phyloP scores from a whole-genome alignment of 129 eudicot genomes.

The Deinandra increscens region DNA sequence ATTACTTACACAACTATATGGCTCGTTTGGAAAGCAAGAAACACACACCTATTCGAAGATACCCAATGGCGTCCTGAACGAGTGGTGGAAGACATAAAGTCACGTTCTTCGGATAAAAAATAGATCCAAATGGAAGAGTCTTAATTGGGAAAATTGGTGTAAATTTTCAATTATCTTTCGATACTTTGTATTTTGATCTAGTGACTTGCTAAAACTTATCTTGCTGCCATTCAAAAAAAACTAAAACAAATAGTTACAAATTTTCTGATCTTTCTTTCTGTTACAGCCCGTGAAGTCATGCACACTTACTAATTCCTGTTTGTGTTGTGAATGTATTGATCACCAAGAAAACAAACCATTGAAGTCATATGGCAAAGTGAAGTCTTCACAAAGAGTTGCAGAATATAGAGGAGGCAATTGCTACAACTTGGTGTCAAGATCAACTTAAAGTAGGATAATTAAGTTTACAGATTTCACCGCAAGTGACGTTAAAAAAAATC shows the following conservation, averaged over 20 bases:
- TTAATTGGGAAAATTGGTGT: too few relatives aligned
- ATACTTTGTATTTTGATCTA: too few relatives aligned
- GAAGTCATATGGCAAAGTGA: not conserved
- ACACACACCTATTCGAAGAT: too few relatives aligned
- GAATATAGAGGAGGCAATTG: not conserved
- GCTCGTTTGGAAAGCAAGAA: too few relatives aligned
- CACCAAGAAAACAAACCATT: not conserved
- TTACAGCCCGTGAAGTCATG: constrained; percentile 6
- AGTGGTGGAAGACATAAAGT: too few relatives aligned
- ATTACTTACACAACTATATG: too few relatives aligned
- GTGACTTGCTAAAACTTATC: too few relatives aligned
- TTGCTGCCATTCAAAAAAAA: not conserved
- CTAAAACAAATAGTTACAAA: not conserved
- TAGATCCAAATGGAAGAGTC: too few relatives aligned
- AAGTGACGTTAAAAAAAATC: not conserved
- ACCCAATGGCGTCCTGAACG: too few relatives aligned
- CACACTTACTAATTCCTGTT: constrained; percentile 2
- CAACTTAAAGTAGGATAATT: not conserved
- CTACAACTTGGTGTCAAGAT: not conserved
- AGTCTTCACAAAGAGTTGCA: constrained; percentile 4
- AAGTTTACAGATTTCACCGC: not conserved
- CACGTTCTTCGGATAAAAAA: too few relatives aligned
- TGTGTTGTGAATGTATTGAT: not conserved
- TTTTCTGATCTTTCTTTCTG: constrained; percentile 2
- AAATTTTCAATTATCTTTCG: too few relatives aligned